Conservation (phyloP, 2,329 filamentous ascomycete genomes). For the Nemania sp. region DNA sequence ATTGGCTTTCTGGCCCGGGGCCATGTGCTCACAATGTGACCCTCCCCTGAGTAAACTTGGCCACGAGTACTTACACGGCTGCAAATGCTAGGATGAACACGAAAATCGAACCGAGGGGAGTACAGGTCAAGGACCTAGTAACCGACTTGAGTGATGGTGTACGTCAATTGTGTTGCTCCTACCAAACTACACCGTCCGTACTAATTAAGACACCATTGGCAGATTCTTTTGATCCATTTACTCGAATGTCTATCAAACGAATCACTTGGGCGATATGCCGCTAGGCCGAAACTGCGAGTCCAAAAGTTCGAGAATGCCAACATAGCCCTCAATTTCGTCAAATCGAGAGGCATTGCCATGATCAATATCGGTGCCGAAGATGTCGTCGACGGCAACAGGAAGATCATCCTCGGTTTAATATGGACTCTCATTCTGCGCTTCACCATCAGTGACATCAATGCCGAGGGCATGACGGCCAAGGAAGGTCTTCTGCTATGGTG, state of each 20-base stretch:
- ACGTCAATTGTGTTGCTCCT: conserved; percentile 45
- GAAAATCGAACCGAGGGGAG: conserved; percentile 77
- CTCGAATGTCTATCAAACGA: conserved; percentile 95
- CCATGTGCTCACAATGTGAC: conserved; percentile 23
- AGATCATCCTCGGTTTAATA: conserved; percentile 95
- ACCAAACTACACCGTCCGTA: neutral
- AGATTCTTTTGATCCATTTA: conserved; percentile 95
- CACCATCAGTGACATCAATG: conserved; percentile 98
- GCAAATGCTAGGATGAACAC: conserved; percentile 80
- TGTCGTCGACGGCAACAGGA: conserved; percentile 95
- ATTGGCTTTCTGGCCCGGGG: neutral
- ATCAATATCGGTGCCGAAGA: conserved; percentile 98
- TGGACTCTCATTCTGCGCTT: conserved; percentile 98
- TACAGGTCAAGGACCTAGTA: conserved; percentile 86
- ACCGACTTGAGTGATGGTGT: conserved; percentile 91
- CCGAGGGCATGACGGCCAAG: conserved; percentile 96
- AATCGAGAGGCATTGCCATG: conserved; percentile 88
- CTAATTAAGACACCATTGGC: conserved; percentile 16
- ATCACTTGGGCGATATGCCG: conserved; percentile 93
- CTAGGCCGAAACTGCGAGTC: conserved; percentile 92
- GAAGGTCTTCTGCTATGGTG: conserved; percentile 96
- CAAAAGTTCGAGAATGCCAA: conserved; percentile 99
- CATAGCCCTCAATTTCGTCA: conserved; percentile 91
- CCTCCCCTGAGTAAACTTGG: neutral
- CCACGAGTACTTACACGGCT: conserved; percentile 26